Evolutionary conservation across 768 basidiomycete genomes (phyloP), one percentile per base, ranked within the genome.

Genomic region (Lactifluus volemus): DNA sequence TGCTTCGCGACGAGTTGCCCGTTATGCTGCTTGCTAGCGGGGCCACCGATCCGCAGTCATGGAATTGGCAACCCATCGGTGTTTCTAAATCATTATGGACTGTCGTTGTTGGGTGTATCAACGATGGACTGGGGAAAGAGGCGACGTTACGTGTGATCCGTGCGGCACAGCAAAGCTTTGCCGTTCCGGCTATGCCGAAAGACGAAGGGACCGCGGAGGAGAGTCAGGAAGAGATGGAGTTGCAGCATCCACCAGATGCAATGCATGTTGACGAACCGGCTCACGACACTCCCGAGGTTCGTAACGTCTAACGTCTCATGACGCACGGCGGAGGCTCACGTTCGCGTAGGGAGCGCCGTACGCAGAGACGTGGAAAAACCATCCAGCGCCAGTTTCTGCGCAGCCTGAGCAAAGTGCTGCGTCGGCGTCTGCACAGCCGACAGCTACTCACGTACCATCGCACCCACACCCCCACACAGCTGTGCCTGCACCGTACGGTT

Each of bases 61-160:
- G 88, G 88, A 86, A 82, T 68, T 91, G 88, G 88, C 82, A 82
- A 59, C 82, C 84, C 1, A 75, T 85, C 68, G 89, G 89, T 4
- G 86, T 90, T 17, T 86, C 85, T 5, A 76, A 77, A 56, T 76
- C 81, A 21, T 72, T 91, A 51, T 90, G 88, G 88, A 86, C 88
- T 68, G 77, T 90, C 72, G 86, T 87, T 5, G 75, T 79, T 48
- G 84, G 82, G 0, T 79, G 77, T 42, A 68, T 91, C 67, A 75
- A 76, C 34, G 74, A 77, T 1, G 86, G 88, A 2, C 68, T 89
- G 68, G 71, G 77, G 65, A 86, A 80, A 71, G 84, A 85, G 4
- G 77, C 78, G 2, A 84, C 88, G 44, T 67, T 88, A 34, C 75
- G 79, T 56, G 69, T 91, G 51, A 76, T 89, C 25, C 73, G 74